Evolutionary conservation across 1,284 basidiomycete genomes (phyloP).

Genomic region (Ustilago shanxiensis): DNA sequence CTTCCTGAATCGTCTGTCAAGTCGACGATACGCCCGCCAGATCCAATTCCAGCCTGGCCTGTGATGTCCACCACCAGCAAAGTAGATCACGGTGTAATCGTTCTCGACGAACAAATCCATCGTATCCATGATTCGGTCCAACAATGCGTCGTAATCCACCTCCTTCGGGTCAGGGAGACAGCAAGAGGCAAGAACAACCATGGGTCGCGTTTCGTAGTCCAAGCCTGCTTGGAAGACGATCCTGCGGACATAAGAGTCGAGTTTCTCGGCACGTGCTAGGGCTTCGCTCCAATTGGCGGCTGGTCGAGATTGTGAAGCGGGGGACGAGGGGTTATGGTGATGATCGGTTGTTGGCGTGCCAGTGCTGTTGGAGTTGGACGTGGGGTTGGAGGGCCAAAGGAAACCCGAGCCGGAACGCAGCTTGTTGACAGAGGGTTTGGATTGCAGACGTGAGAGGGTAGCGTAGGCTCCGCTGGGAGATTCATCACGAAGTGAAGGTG

Average conservation of each 20-base stretch:
- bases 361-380: background rate
- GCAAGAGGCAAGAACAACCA: slow-evolving; percentile 82
- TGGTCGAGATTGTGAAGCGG: slow-evolving; percentile 21
- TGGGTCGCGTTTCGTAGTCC: slow-evolving; percentile 87
- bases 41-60: slow-evolving; percentile 88
- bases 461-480: slow-evolving; percentile 45
- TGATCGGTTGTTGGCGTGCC: background rate
- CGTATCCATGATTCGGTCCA: slow-evolving; percentile 72
- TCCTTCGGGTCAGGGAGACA: slow-evolving; percentile 80
- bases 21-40: slow-evolving; percentile 80
- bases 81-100: slow-evolving; percentile 86
- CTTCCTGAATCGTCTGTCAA: slow-evolving; percentile 77
- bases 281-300: slow-evolving; percentile 66
- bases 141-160: slow-evolving; percentile 81
- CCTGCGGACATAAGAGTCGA: slow-evolving; percentile 76
- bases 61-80: slow-evolving; percentile 82
- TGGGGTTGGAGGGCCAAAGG: slow-evolving; percentile 26
- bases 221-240: slow-evolving; percentile 88
- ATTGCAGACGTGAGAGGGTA: slow-evolving; percentile 40
- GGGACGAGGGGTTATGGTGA: background rate
- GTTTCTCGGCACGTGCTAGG: slow-evolving; percentile 47
- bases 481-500: slow-evolving; percentile 29
- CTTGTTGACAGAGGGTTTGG: slow-evolving; percentile 30
- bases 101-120: slow-evolving; percentile 74
- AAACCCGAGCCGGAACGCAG: slow-evolving; percentile 42